A percentile compares a stretch with the other conserved stretches of the same genome.
Evolutionary conservation across 805 yeast genomes (phyloP).

Genomic region (Candida tibetensis): DNA sequence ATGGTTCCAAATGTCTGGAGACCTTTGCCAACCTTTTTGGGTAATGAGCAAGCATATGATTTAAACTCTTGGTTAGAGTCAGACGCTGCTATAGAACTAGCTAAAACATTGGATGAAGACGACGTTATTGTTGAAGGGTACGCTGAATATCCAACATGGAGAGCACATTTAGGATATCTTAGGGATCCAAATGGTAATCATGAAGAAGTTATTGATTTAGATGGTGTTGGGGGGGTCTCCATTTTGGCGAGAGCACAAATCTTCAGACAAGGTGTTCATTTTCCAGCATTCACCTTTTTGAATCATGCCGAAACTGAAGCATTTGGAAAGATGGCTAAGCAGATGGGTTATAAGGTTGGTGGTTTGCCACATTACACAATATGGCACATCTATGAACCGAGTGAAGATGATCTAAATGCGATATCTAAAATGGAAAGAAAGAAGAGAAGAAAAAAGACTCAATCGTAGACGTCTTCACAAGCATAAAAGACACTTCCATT

Average conservation of each 20-base stretch:
- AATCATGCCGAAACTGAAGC: slow-evolving; percentile 90
- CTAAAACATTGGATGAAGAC: slow-evolving; percentile 64
- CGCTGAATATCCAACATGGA: slow-evolving; percentile 82
- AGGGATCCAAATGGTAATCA: slow-evolving; percentile 61
- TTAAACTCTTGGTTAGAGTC: slow-evolving; percentile 96
- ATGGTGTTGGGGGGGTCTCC: slow-evolving; percentile 88
- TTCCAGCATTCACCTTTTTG: slow-evolving; percentile 80
- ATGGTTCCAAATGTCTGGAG: slow-evolving; percentile 94
- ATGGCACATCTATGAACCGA: slow-evolving; percentile 92
- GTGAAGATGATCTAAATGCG: slow-evolving; percentile 74
- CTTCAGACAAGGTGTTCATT: slow-evolving; percentile 75
- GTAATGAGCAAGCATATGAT: slow-evolving; percentile 91
- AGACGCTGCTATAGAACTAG: slow-evolving; percentile 67
- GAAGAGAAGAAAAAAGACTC: slow-evolving; percentile 37
- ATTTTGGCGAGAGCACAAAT: slow-evolving; percentile 71
- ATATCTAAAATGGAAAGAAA: slow-evolving; percentile 68
- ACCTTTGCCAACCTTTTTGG: slow-evolving; percentile 89
- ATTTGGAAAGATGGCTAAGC: slow-evolving; percentile 75
- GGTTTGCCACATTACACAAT: slow-evolving; percentile 91
- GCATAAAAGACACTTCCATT: neutral
- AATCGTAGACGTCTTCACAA: neutral
- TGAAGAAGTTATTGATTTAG: slow-evolving; percentile 64
- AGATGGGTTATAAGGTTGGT: slow-evolving; percentile 78
- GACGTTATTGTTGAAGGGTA: slow-evolving; percentile 88
- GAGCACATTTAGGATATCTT: slow-evolving; percentile 75